Base-by-base conservation (phyloP, 2,329 filamentous ascomycete genomes). In the Macrophomina tecta region DNA sequence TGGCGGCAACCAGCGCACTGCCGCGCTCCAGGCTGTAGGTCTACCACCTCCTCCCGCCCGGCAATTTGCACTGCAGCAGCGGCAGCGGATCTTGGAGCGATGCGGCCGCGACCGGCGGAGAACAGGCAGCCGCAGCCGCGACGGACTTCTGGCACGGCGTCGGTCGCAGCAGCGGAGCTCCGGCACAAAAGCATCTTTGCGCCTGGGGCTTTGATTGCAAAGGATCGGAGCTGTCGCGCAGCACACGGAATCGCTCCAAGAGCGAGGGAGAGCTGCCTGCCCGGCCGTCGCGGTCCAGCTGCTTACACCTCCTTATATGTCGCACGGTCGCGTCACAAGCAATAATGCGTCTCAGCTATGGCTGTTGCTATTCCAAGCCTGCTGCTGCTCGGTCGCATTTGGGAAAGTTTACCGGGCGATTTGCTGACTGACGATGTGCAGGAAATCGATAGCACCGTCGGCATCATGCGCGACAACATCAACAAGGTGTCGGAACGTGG, bases 381-480 rank as follows among this genome's bases (percentile, higher is more conserved):
- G 6, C 12, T 12, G 30, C 58, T 45, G 30, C 32, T 16, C 23
- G 28, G n/a, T 49, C 30, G 58, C 58, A 49, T 34, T 12, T 23
- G 30, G 45, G 36, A 23, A 48, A 36, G 23, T 49, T 49, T 18
- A 14, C 58, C 8, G n/a, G 45, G 30, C 7, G 28, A 30, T 36
- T 40, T 61, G 23, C 64, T 66, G 64, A 66, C 53, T 34, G 38
- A 23, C 49, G 42, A 36, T 30, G 7, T 18, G 16, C 56, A 99
- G 95, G 91, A 98, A 96, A 97, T 99, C 81, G 91, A 98, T 80
- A 92, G 94, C 77, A 97, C 94, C 62, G 93, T 97, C 75, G 90
- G 90, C 77, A 92, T 95, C 72, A 97, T 99, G 94, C 89, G 91
- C 76, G 90, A 97, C 80, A 99, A 99, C 84, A 96, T 99, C 85